These are phyloP conservation scores for Chaetomium tenue DNA, from an alignment of 495 filamentous ascomycete species.

Conservation along the genomic window DNA sequence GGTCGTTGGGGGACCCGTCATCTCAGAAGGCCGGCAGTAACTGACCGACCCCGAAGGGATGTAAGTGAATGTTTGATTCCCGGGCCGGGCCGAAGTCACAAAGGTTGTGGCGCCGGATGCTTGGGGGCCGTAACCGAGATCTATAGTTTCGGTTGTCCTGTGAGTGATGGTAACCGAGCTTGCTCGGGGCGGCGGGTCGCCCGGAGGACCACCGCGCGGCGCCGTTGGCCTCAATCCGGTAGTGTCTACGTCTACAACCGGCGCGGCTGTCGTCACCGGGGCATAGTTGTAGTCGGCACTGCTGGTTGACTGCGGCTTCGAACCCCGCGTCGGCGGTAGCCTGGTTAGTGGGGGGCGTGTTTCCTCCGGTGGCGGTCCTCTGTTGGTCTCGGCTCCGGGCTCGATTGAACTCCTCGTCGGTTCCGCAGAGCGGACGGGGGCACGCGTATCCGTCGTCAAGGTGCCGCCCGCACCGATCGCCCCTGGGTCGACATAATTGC, in stretches of 20 bases:
- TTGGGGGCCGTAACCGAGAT: constrained; percentile 9
- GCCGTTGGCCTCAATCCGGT: not conserved
- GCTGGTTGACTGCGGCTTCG: not conserved
- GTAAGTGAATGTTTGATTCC: constrained; percentile 20
- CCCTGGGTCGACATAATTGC: constrained; percentile 24
- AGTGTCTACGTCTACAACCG: not conserved
- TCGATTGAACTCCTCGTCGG: constrained; percentile 22
- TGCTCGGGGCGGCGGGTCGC: not conserved
- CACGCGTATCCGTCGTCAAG: constrained; percentile 26
- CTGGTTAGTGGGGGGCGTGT: not conserved
- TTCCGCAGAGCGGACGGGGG: constrained; percentile 19
- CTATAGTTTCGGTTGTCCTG: not conserved
- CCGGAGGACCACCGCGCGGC: constrained; percentile 13
- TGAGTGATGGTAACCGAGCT: not conserved
- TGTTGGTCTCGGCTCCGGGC: constrained; percentile 14
- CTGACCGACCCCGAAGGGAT: constrained; percentile 11
- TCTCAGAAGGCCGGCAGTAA: constrained; percentile 26
- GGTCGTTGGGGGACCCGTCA: constrained; percentile 20
- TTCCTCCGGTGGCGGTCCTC: constrained; percentile 24
- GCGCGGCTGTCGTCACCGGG: not conserved
- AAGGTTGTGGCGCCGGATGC: constrained; percentile 5
- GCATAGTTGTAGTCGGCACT: not conserved
- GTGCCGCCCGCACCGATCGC: constrained; percentile 21
- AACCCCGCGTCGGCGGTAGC: constrained; percentile 2
- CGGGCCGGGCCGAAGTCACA: constrained; percentile 12